Base-by-base conservation (phyloP, 108 stramenopile species). In the Poteriospumella lacustris region DNA sequence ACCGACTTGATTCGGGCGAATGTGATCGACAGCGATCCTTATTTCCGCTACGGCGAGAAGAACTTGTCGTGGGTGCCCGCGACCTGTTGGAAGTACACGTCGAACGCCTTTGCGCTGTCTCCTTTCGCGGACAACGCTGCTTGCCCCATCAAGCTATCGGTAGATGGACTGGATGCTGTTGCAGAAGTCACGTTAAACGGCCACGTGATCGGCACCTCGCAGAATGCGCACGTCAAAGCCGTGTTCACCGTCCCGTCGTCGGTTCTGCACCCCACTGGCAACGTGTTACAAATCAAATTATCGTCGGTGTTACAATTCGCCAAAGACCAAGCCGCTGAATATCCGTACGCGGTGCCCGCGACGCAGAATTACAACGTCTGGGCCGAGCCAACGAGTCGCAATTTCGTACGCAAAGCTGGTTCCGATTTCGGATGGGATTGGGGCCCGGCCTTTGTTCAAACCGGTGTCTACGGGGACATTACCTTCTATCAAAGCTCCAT, bases 351-450 rank as follows among this genome's bases (percentile, higher is more conserved):
- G 24, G 72, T 75, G 24, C 78, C 78, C 15, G 72, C 58, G n/a
- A 47, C 72, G 9, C 62, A 69, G 12, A 69, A 69, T 43, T 79
- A 26, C 56, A 1, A 69, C 5, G 78, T 69, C 44, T 79, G 78
- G 78, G 73, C 78, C 38, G 78, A 79, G 24, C 64, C 64, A 68
- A 39, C 64, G 19, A 19, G 24, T 68, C 64, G 64, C 15, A 80
- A 80, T 38, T 80, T 80, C 42, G 58, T 76, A 5, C 79, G 79
- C 1, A 80, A 80, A 44, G 75, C 79, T 29, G 73, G 9, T 9
- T 76, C 79, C 26, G 79, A 80, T 39, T 76, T 76, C 43, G 79
- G 79, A 44, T 80, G 79, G 79, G 79, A 80, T 39, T 80, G 79
- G 79, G 79, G 79, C 15, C 79, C 79, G 29, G 79, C 79, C 5